Conservation (phyloP, 805 yeast genomes). For the Pachysolen tannophilus region DNA sequence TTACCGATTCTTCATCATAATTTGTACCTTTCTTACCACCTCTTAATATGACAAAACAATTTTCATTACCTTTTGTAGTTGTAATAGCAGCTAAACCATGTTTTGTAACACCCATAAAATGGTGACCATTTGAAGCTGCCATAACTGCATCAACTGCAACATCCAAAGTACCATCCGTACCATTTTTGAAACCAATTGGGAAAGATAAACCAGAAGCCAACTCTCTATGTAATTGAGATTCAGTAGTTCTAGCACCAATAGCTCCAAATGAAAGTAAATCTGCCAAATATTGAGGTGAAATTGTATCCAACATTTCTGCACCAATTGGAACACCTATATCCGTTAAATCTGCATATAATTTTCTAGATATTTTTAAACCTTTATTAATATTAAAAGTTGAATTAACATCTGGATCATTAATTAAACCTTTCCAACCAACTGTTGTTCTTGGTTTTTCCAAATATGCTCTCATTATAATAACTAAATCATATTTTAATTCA, state of each 20-base stretch:
- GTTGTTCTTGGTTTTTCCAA: slow-evolving; percentile 98
- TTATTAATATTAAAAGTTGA: slow-evolving; percentile 90
- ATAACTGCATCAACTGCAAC: slow-evolving; percentile 93
- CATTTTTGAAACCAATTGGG: slow-evolving; percentile 98
- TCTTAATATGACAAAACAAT: slow-evolving; percentile 89
- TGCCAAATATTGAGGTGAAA: slow-evolving; percentile 90
- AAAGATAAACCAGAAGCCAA: slow-evolving; percentile 96
- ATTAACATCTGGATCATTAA: slow-evolving; percentile 94
- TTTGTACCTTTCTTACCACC: slow-evolving; percentile 95
- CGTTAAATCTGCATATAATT: slow-evolving; percentile 77
- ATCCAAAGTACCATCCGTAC: slow-evolving; percentile 90
- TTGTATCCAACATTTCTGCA: slow-evolving; percentile 96
- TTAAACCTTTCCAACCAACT: slow-evolving; percentile 98
- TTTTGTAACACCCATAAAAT: slow-evolving; percentile 95
- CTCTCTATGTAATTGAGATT: slow-evolving; percentile 96
- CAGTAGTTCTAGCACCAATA: slow-evolving; percentile 98
- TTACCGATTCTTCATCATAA: slow-evolving; percentile 75
- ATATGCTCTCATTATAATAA: slow-evolving; percentile 93
- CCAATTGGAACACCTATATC: slow-evolving; percentile 83
- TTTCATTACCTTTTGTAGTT: slow-evolving; percentile 90
- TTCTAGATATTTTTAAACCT: slow-evolving; percentile 83
- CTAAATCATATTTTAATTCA: slow-evolving; percentile 68
- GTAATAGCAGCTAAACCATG: slow-evolving; percentile 96
- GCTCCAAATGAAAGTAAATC: slow-evolving; percentile 94
- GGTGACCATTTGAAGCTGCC: slow-evolving; percentile 89